Conservation (phyloP, 148 eudicot species). For the Heliamphora exappendiculata region DNA sequence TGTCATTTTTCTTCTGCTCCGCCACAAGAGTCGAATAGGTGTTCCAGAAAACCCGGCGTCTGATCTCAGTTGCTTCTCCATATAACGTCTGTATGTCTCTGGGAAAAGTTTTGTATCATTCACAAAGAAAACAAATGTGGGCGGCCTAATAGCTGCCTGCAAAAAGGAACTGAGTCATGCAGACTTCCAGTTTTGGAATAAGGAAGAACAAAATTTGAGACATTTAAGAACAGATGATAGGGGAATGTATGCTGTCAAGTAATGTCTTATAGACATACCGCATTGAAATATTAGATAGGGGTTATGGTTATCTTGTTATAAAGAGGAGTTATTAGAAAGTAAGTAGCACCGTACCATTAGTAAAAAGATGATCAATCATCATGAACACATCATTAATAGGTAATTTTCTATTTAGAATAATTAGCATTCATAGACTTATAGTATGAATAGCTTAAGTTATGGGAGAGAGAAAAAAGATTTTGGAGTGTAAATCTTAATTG, state of each 20-base stretch:
- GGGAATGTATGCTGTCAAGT: not conserved
- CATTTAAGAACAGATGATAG: not conserved
- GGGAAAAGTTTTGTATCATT: slow-evolving; percentile 91
- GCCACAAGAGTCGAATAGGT: slow-evolving; percentile 97
- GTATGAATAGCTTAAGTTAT: not conserved
- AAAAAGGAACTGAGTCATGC: slow-evolving; percentile 12
- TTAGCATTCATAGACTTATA: not conserved
- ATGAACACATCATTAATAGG: not conserved
- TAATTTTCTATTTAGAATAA: too few relatives aligned
- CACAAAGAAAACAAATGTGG: slow-evolving; percentile 96
- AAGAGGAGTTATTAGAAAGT: not conserved
- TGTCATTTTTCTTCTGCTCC: slow-evolving; percentile 69
- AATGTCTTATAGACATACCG: not conserved
- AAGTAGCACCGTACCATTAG: not conserved
- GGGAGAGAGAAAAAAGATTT: too few relatives aligned
- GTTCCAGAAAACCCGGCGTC: slow-evolving; percentile 91
- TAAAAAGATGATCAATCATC: not conserved
- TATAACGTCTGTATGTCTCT: slow-evolving; percentile 85
- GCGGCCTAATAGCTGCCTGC: slow-evolving; percentile 97
- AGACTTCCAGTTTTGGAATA: not conserved
- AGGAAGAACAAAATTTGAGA: not conserved
- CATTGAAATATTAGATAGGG: not conserved
- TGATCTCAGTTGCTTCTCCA: slow-evolving; percentile 93
- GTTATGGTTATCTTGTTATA: not conserved
- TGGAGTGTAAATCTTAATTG: too few relatives aligned